Conservation (phyloP, 768 basidiomycete species). For the Mycena leptocephala region DNA sequence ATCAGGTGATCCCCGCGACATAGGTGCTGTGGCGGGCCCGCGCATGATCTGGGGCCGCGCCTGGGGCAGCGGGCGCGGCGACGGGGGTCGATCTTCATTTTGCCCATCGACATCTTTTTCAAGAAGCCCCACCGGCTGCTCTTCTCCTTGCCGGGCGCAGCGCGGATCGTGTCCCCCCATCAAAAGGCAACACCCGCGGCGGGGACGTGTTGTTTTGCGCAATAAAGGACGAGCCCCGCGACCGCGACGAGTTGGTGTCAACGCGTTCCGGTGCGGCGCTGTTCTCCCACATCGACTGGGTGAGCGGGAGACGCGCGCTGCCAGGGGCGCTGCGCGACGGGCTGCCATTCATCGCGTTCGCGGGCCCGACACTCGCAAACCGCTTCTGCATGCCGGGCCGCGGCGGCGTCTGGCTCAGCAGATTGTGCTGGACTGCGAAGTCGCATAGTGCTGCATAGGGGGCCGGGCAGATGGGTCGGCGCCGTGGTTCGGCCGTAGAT, state of each 20-base stretch:
- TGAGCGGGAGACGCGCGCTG: conserved; percentile 57
- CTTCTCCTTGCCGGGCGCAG: conserved; percentile 66
- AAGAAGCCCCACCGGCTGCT: conserved; percentile 93
- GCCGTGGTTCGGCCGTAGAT: conserved; percentile 66
- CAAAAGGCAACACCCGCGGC: conserved; percentile 15
- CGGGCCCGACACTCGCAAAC: conserved; percentile 82
- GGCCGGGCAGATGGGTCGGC: conserved; percentile 55
- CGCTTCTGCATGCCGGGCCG: conserved; percentile 62
- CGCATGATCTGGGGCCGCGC: conserved; percentile 50
- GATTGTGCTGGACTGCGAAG: conserved; percentile 83
- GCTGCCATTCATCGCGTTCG: conserved; percentile 52
- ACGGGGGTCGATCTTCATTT: conserved; percentile 81
- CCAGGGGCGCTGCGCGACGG: conserved; percentile 57
- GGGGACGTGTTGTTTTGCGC: conserved; percentile 28
- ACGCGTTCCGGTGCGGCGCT: conserved; percentile 42
- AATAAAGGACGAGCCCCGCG: conserved; percentile 2
- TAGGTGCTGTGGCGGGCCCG: conserved; percentile 43
- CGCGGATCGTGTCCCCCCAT: conserved; percentile 30
- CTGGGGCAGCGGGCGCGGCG: conserved; percentile 55
- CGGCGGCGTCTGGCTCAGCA: conserved; percentile 60
- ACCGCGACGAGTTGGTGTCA: not conserved
- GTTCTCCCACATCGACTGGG: conserved; percentile 70
- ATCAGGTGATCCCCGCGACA: conserved; percentile 46
- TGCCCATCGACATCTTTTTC: conserved; percentile 99
- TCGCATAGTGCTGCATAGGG: conserved; percentile 65